phyloP scores from a whole-genome alignment of 192 early-diverging fungal species.

The Funneliformis mosseae region DNA sequence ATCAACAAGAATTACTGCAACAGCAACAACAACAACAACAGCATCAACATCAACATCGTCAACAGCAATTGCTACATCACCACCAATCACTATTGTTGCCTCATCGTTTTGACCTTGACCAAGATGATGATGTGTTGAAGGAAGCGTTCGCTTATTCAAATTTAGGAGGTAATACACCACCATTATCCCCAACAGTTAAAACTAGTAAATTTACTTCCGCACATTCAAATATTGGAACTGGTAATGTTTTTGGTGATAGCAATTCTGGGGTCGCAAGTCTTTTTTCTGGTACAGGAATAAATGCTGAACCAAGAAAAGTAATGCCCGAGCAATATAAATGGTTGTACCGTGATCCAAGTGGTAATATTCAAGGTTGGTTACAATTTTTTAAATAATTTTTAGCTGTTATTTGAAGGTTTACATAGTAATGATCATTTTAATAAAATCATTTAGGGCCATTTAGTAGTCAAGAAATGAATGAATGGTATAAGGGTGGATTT shows the following conservation, averaged over 20 bases:
- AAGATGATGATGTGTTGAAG: constrained; percentile 40
- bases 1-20: constrained; percentile 27
- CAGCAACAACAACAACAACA: constrained; percentile 7
- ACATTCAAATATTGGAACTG: constrained; percentile 12
- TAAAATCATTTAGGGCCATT: constrained; percentile 62
- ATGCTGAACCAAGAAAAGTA: constrained; percentile 19
- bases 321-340: constrained; percentile 56
- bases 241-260: constrained; percentile 14
- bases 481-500: constrained; percentile 89
- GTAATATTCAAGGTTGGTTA: constrained; percentile 72
- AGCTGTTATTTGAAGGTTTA: background rate
- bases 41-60: background rate
- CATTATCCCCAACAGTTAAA: constrained; percentile 25
- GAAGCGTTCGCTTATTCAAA: constrained; percentile 34
- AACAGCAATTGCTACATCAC: background rate
- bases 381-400: background rate
- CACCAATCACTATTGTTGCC: constrained; percentile 20
- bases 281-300: constrained; percentile 12
- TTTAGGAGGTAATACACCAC: constrained; percentile 31
- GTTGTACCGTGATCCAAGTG: constrained; percentile 86
- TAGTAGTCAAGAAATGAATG: constrained; percentile 87
- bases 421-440: background rate
- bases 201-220: constrained; percentile 22
- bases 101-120: constrained; percentile 31
- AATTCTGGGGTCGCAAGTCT: constrained; percentile 4